These are phyloP conservation scores for Tephrocybe sp. DNA, from an alignment of 768 basidiomycete species.

Conservation along the genomic window DNA sequence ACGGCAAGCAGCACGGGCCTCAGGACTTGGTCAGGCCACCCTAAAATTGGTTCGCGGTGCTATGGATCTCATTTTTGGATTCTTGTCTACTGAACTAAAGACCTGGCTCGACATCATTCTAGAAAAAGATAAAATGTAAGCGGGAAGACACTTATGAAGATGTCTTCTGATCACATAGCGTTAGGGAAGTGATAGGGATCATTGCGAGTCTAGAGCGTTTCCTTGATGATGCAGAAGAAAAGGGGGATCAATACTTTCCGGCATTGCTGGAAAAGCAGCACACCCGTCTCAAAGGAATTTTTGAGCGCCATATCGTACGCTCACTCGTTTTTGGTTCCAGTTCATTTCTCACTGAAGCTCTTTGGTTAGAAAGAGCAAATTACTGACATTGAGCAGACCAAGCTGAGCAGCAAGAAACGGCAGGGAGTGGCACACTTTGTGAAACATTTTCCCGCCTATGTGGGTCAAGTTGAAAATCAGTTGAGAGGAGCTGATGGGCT, in stretches of 20 bases:
- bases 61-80: slow-evolving; percentile 95
- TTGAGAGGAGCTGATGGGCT: slow-evolving; percentile 73
- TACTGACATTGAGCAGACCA: slow-evolving; percentile 85
- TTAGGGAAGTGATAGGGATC: slow-evolving; percentile 83
- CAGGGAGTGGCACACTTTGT: slow-evolving; percentile 91
- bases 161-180: slow-evolving; percentile 6
- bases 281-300: slow-evolving; percentile 65
- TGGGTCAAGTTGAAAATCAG: slow-evolving; percentile 80
- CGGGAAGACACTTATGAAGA: slow-evolving; percentile 4
- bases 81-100: slow-evolving; percentile 80
- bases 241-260: slow-evolving; percentile 70
- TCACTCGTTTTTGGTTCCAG: neutral
- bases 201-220: slow-evolving; percentile 76
- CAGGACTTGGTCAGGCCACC: slow-evolving; percentile 65
- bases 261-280: slow-evolving; percentile 82
- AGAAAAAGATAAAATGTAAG: slow-evolving; percentile 72
- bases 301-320: slow-evolving; percentile 74
- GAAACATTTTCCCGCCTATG: slow-evolving; percentile 88
- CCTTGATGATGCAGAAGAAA: slow-evolving; percentile 74
- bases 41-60: slow-evolving; percentile 81
- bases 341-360: neutral
- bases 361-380: slow-evolving; percentile 75
- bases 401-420: slow-evolving; percentile 88
- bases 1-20: slow-evolving; percentile 78
- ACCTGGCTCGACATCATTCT: slow-evolving; percentile 81